These are phyloP conservation scores for Aspergillus eucalypticola DNA, from an alignment of 2,329 filamentous ascomycete genomes.

Conservation along the genomic window DNA sequence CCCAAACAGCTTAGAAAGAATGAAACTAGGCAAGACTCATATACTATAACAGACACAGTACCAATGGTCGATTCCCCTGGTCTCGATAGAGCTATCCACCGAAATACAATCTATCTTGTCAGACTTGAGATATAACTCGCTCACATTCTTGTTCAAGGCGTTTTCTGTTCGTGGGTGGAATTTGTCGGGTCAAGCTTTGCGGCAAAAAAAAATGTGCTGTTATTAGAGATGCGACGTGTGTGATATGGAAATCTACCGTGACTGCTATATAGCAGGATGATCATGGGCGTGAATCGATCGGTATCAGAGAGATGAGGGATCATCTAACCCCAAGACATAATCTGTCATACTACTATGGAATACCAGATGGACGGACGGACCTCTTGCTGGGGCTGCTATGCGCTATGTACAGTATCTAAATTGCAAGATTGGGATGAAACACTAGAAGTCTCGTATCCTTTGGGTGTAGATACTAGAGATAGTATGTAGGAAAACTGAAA, in stretches of 20 bases:
- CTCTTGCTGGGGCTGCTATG: background rate
- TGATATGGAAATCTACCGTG: background rate
- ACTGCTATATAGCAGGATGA: background rate
- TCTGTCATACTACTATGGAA: background rate
- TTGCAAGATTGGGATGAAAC: background rate
- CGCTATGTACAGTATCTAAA: constrained; percentile 2
- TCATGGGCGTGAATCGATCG: background rate
- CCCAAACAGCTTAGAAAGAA: background rate
- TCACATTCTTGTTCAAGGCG: background rate
- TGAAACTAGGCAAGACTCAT: background rate
- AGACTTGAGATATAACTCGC: background rate
- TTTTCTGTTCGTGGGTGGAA: background rate
- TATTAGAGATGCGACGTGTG: background rate
- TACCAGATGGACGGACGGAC: background rate
- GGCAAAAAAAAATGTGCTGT: background rate
- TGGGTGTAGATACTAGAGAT: background rate
- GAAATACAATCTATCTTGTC: background rate
- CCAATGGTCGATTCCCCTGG: background rate
- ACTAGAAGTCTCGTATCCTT: background rate
- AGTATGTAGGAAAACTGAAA: background rate
- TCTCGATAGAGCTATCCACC: background rate
- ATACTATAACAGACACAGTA: background rate
- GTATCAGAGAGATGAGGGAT: background rate
- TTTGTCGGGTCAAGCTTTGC: background rate
- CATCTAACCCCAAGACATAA: background rate